A percentile compares a stretch with the other conserved stretches of the same genome.
phyloP scores from a whole-genome alignment of 2,329 filamentous ascomycete genomes.

The Calonectria pteridis region DNA sequence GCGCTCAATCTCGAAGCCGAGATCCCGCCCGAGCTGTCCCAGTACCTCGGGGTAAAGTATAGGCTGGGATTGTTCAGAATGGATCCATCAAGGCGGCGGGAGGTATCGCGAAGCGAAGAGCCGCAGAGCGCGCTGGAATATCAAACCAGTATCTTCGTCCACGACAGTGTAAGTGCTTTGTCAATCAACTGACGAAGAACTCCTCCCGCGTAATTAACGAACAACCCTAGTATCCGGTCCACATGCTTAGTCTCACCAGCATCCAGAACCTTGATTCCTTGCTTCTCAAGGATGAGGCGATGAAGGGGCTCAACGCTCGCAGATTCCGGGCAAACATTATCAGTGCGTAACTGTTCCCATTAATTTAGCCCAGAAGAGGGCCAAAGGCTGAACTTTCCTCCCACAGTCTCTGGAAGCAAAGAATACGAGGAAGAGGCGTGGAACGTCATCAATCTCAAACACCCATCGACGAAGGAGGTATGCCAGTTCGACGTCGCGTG shows the following conservation, averaged over 20 bases:
- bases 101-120: constrained; percentile 73
- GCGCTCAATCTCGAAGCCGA: constrained; percentile 71
- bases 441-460: constrained; percentile 70
- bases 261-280: constrained; percentile 70
- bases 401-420: constrained; percentile 69
- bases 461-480: constrained; percentile 38
- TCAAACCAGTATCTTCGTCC: constrained; percentile 75
- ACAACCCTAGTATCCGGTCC: constrained; percentile 71
- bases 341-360: constrained; percentile 52
- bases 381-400: constrained; percentile 7
- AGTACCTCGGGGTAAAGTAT: constrained; percentile 76
- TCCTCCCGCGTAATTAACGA: constrained; percentile 17
- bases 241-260: constrained; percentile 75
- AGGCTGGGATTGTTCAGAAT: constrained; percentile 77
- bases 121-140: constrained; percentile 69
- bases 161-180: constrained; percentile 71
- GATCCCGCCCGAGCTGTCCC: constrained; percentile 71
- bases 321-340: constrained; percentile 82
- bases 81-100: constrained; percentile 67
- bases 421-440: constrained; percentile 79
- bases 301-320: constrained; percentile 68
- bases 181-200: background rate
- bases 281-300: constrained; percentile 62
- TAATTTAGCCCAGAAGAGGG: background rate
- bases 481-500: constrained; percentile 68